These are phyloP conservation scores for Ophiosphaerella narmari DNA, from an alignment of 2,329 filamentous ascomycete species.

Conservation along the genomic window DNA sequence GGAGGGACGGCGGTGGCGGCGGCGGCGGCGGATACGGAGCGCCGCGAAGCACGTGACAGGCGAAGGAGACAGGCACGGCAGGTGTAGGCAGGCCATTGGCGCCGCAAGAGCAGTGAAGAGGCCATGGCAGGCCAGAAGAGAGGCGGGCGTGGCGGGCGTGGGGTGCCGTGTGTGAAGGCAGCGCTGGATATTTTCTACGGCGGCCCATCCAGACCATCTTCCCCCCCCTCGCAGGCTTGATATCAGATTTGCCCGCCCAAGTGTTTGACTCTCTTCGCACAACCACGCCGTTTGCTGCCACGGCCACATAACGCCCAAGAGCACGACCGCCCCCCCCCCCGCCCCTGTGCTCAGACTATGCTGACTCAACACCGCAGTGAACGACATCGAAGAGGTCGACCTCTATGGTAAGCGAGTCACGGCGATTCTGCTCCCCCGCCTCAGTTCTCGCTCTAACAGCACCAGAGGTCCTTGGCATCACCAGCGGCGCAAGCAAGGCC, in stretches of 20 bases:
- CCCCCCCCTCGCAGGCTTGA: not conserved
- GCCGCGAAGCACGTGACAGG: constrained; percentile 19
- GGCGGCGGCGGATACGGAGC: constrained; percentile 17
- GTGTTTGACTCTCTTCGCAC: not conserved
- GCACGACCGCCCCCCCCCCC: constrained; percentile 2
- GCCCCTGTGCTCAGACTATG: not conserved
- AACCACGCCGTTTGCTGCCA: not conserved
- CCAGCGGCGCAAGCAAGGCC: constrained; percentile 70
- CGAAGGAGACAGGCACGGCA: constrained; percentile 37
- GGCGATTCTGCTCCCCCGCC: not conserved
- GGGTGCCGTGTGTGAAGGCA: not conserved
- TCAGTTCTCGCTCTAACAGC: constrained; percentile 29
- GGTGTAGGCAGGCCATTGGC: constrained; percentile 30
- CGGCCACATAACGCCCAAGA: not conserved
- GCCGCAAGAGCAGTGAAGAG: constrained; percentile 20
- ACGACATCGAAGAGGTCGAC: constrained; percentile 57
- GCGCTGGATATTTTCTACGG: constrained; percentile 2
- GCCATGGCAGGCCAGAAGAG: constrained; percentile 25
- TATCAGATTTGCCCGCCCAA: constrained; percentile 8
- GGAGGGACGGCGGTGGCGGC: constrained; percentile 28
- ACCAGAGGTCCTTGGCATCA: constrained; percentile 78
- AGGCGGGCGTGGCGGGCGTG: not conserved
- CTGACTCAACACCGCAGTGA: constrained; percentile 30
- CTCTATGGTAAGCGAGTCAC: constrained; percentile 56
- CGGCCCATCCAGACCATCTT: not conserved